Evolutionary conservation across 768 basidiomycete genomes (phyloP), one percentile per base, ranked within the genome.

Genomic region (Auricularia heimuer): DNA sequence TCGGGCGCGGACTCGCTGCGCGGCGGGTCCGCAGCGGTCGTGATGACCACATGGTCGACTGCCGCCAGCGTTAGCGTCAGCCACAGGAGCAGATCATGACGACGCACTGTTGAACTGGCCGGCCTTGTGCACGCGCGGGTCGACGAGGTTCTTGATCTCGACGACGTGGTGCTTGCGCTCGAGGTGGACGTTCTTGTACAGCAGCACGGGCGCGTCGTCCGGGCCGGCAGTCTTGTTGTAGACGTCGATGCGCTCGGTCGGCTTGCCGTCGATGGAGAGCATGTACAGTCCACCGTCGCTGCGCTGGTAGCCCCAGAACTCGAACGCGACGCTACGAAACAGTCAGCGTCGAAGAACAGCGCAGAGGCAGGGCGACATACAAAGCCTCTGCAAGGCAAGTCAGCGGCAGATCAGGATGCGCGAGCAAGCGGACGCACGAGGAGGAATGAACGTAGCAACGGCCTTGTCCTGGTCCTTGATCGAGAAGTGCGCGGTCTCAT

Each of bases 301-400:
- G 39, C 65, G 65, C 62, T 66, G 65, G 62, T 63, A 66, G 18
- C 62, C 65, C 62, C 62, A 66, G 44, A 63, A 63, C 42, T 66
- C 29, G 45, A 63, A 51, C 7, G 21, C 56, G 34, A 35, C 56
- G 34, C 47, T 51, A 2, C 14, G 16, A 6, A 4, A 18, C 16
- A 21, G 16, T 51, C 47, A 51, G 47, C 47, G 16, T 4, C 4
- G 6, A 21, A 10, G 8, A 12, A 16, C 47, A 51, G 16, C 47
- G 18, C 47, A 51, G 8, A 39, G 8, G 8, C 39, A 39, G 12
- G 1, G 24, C 39, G 12, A 39, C 39, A 12, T 39, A 39, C 39
- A 39, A 39, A 12, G 39, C 39, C 39, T 39, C 39, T 39, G 47
- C 47, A 16, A 10, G 2, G 11, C 11, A 16, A 12, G 47, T 51